Evolutionary conservation across 768 basidiomycete genomes (phyloP).

Genomic region (Phlebiopsis flavidoalba): DNA sequence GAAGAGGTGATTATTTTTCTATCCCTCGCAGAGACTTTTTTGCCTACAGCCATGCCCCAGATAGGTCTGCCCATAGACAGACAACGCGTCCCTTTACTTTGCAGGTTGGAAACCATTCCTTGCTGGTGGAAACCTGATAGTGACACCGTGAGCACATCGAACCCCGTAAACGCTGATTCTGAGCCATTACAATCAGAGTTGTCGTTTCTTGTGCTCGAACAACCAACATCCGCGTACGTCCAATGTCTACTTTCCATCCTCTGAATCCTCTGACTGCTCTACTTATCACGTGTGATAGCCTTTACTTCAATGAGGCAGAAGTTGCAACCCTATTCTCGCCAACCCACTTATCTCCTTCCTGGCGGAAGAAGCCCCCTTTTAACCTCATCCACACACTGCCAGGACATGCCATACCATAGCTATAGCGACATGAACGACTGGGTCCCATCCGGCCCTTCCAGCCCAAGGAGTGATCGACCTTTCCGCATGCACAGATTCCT

Average conservation of each 20-base stretch:
- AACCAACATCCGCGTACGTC: slow-evolving; percentile 60
- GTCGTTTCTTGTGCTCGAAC: slow-evolving; percentile 83
- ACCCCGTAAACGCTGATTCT: neutral
- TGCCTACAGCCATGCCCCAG: slow-evolving; percentile 30
- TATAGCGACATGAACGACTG: slow-evolving; percentile 46
- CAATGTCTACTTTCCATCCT: neutral
- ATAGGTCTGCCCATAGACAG: slow-evolving; percentile 77
- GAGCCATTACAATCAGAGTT: slow-evolving; percentile 42
- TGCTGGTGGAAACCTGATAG: slow-evolving; percentile 64
- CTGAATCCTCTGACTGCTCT: neutral
- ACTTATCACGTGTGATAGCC: slow-evolving; percentile 44
- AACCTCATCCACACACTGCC: slow-evolving; percentile 46
- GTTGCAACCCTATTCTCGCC: slow-evolving; percentile 81
- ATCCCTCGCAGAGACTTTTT: neutral
- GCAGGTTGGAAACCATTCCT: slow-evolving; percentile 77
- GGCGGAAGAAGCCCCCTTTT: slow-evolving; percentile 52
- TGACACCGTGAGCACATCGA: slow-evolving; percentile 69
- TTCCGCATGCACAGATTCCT: slow-evolving; percentile 74
- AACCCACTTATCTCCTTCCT: slow-evolving; percentile 76
- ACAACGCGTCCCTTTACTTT: slow-evolving; percentile 67
- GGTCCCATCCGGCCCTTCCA: slow-evolving; percentile 22
- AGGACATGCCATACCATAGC: slow-evolving; percentile 63
- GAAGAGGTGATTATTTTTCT: slow-evolving; percentile 62
- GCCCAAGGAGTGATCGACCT: slow-evolving; percentile 1
- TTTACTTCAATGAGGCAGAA: slow-evolving; percentile 71